Base-by-base conservation (phyloP, 2,329 filamentous ascomycete genomes). In the Fusarium domesticum region DNA sequence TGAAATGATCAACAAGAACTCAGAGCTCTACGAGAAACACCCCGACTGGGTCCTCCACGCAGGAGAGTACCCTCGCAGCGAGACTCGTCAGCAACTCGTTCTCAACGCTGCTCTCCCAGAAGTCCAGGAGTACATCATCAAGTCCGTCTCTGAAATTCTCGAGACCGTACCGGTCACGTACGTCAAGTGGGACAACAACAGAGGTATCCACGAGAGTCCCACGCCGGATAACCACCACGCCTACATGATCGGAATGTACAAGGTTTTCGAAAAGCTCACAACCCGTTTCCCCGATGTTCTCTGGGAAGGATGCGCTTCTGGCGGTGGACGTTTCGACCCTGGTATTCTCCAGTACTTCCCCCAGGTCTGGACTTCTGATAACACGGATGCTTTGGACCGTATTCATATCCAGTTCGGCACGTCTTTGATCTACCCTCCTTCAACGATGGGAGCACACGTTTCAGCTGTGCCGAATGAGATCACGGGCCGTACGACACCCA, bases 151-250 rank as follows among this genome's bases (percentile, higher is more conserved):
- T 2, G 64, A 69, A 4, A 70, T 85, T 6, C 71, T 85, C 15
- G 68, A 75, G 35, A 74, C 68, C 2, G 72, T 74, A 0, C 67
- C 76, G 18, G 76, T 85, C 36, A 64, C 66, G 8, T 85, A 85
- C 48, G 73, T 85, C 48, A 85, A 85, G 53, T 85, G 81, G 82
- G 82, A 85, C 51, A 82, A 84, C 62, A 85, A 85, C 63, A 70
- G 82, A 5, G 81, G 74, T 1, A 80, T 84, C 35, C 79, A 84
- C 56, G 81, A 85, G 61, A 72, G 72, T 35, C 65, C 79, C 0
- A 70, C 69, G 0, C 79, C 81, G 0, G 69, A 72, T 1, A 74
- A 71, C 6, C 67, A 75, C 52, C 80, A 85, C 58, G 64, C 69
- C 2, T 84, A 85, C 61, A 83, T 85, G 55, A 66, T 85, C 0